Evolutionary conservation across 345 rosid species (phyloP), one percentile per base, ranked within the genome.

Genomic region (Stellera chamaejasme): DNA sequence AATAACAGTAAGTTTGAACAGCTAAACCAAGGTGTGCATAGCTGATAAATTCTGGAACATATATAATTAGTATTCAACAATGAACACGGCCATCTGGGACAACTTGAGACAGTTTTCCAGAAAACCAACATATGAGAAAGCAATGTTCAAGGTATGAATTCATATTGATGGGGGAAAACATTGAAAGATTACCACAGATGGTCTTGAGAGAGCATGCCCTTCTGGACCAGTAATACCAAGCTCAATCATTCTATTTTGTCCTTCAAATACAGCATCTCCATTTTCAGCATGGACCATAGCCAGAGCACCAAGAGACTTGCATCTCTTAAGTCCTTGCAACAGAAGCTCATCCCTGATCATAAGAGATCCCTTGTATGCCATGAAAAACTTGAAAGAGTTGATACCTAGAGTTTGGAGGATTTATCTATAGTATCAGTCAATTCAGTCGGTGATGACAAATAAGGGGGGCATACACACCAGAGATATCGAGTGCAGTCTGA

Each of bases 271-370:
- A 42, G 92, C 99, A 79, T 93, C 97, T 52, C 99, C 97, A 70
- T 93, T 89, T 83, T 93, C 99, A 56, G 97, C 97, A 72, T 93
- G 99, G 69, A 93, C 99, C 99, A 93, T 93, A 12, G 97, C 87
- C 73, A 93, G 66, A 66, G 97, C 99, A 61, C 99, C 99, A 14
- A 93, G 90, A 54, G 95, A 79, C 75, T 90, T 93, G 67, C 99
- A 93, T 69, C 66, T 75, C 78, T 85, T 77, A 13, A 93, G 68
- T 48, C 97, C 99, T 69, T 84, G 81, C 52, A 93, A 48, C 45
- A 93, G 79, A 58, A 93, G 90, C 60, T 85, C 99, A 45, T 92
- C 98, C 45, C 59, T 79, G 65, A 92, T 58, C 99, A 93, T 89
- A 27, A 89, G 66, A 9, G 81, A 44, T 16, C 96, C 97, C 73